A percentile compares a stretch with the other conserved stretches of the same genome.
Evolutionary conservation across 345 rosid species (phyloP).

Genomic region (Arabidopsis arenosa): DNA sequence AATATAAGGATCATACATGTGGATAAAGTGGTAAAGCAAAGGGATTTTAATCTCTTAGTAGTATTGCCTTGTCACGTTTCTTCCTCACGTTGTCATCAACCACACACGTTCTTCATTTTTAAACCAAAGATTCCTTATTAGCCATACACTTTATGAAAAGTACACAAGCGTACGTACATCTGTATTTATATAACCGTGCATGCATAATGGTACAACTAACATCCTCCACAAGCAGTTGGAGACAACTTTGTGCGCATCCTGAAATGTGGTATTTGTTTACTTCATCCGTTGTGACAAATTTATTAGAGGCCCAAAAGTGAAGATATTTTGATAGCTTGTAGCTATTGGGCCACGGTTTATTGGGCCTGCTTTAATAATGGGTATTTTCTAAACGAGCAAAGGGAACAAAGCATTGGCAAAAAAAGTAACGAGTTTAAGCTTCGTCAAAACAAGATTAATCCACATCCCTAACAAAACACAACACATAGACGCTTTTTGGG

Average conservation of each 20-base stretch:
- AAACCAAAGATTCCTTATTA: constrained; percentile 34
- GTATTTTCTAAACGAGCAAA: not conserved
- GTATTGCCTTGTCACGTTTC: constrained; percentile 45
- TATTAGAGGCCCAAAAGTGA: not conserved
- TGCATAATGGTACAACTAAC: not conserved
- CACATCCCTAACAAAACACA: constrained; percentile 25
- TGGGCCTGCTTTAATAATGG: not conserved
- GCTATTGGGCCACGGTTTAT: too few species aligned
- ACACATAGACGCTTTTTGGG: not conserved
- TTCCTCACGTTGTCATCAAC: constrained; percentile 42
- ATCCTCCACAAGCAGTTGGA: too few species aligned
- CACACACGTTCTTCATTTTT: constrained; percentile 43
- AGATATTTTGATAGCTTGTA: too few species aligned
- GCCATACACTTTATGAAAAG: constrained; percentile 39
- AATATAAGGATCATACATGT: constrained; percentile 35
- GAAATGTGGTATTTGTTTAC: too few species aligned
- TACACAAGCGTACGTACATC: constrained; percentile 28
- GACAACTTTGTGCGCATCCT: too few species aligned
- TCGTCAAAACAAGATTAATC: constrained; percentile 6
- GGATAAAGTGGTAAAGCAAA: constrained; percentile 33
- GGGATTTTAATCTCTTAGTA: constrained; percentile 31
- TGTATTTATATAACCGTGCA: constrained; percentile 20
- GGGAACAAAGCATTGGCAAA: not conserved
- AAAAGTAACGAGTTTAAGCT: not conserved
- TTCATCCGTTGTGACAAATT: too few species aligned